These are phyloP conservation scores for Ceratobasidium sp. DNA, from an alignment of 1,284 basidiomycete species.

Conservation along the genomic window DNA sequence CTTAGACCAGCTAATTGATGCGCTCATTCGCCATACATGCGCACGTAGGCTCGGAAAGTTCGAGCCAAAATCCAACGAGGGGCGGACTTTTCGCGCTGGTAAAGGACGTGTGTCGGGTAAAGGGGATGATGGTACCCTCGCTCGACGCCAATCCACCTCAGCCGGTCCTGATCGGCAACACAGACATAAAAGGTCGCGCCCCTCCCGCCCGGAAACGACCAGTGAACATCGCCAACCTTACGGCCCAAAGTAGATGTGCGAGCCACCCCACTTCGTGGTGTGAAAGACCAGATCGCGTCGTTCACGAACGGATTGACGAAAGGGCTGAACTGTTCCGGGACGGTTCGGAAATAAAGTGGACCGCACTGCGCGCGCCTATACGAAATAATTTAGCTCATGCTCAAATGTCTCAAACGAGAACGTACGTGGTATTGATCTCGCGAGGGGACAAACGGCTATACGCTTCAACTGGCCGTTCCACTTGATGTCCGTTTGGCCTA, in stretches of 20 bases:
- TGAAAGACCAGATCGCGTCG: not conserved
- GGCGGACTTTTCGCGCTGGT: constrained; percentile 3
- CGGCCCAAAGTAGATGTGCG: constrained; percentile 1
- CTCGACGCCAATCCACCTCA: not conserved
- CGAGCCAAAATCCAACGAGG: constrained; percentile 11
- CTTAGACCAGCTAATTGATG: not conserved
- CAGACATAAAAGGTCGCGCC: constrained; percentile 3
- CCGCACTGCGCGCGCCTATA: not conserved
- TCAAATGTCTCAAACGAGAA: not conserved
- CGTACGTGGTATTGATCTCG: not conserved
- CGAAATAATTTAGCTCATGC: not conserved
- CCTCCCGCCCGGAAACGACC: not conserved
- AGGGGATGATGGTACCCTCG: not conserved
- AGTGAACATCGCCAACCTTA: constrained; percentile 11
- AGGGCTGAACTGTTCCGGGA: not conserved
- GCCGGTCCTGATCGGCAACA: not conserved
- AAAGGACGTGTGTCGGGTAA: not conserved
- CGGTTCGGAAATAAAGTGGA: not conserved
- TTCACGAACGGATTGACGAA: not conserved
- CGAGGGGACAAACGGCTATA: not conserved
- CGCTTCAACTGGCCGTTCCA: not conserved
- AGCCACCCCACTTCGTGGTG: constrained; percentile 1
- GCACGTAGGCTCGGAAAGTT: not conserved
- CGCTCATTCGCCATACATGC: not conserved
- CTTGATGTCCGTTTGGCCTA: not conserved